Conservation (phyloP, 805 yeast genomes). For the Teunomyces atbi region DNA sequence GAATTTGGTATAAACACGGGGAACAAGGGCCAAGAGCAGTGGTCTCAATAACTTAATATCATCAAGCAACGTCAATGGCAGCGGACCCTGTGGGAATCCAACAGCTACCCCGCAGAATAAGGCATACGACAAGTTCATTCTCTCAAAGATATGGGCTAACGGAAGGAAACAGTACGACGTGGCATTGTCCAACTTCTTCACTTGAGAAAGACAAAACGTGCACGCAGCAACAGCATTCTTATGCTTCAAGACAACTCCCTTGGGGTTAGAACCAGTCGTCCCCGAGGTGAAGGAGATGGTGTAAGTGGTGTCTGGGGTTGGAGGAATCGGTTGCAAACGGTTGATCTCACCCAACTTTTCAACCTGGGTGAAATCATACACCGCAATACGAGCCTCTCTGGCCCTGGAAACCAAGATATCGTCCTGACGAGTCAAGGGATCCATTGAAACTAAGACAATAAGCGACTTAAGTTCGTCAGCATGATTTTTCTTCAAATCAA, state of each 20-base stretch:
- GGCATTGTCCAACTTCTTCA: constrained; percentile 8
- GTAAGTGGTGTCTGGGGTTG: constrained; percentile 32
- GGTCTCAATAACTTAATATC: constrained; percentile 31
- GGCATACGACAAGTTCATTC: constrained; percentile 14
- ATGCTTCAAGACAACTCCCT: constrained; percentile 61
- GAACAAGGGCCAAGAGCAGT: constrained; percentile 28
- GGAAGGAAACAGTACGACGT: constrained; percentile 22
- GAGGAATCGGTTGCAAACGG: constrained; percentile 24
- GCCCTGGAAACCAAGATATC: constrained; percentile 14
- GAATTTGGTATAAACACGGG: constrained; percentile 39
- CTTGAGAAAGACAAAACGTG: constrained; percentile 9
- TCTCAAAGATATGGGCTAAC: constrained; percentile 24
- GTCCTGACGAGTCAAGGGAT: constrained; percentile 16
- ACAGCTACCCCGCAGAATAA: constrained; percentile 17
- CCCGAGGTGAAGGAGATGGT: constrained; percentile 52
- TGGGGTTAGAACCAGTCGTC: constrained; percentile 72
- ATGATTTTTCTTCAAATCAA: constrained; percentile 25
- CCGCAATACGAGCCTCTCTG: constrained; percentile 18
- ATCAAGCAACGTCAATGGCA: constrained; percentile 27
- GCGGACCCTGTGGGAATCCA: constrained; percentile 32
- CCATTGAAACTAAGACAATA: constrained; percentile 39
- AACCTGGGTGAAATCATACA: constrained; percentile 24
- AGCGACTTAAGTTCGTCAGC: constrained; percentile 27
- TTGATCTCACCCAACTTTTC: constrained; percentile 39
- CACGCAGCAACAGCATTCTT: constrained; percentile 17